Conservation (phyloP, 345 rosid species). For the Tarenaya hassleriana region DNA sequence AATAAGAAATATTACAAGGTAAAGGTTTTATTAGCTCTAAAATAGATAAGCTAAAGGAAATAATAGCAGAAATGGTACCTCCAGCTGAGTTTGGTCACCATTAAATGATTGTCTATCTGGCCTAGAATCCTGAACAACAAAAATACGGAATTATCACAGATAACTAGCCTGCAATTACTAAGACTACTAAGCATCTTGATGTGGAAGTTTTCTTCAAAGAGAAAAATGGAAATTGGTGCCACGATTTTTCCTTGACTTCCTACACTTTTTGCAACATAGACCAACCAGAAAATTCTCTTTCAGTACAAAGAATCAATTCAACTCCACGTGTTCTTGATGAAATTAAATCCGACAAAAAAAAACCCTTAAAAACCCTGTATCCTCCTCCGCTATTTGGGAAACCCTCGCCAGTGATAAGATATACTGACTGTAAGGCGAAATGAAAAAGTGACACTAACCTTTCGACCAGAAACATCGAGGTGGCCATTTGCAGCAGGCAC, state of each 20-base stretch:
- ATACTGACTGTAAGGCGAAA: constrained; percentile 9
- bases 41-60: neutral
- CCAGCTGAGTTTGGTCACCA: constrained; percentile 40
- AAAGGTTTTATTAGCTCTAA: constrained; percentile 1
- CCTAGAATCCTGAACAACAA: constrained; percentile 48
- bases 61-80: constrained; percentile 41
- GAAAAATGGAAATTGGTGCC: neutral
- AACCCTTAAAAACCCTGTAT: too few relatives aligned
- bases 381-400: neutral
- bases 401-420: constrained; percentile 2
- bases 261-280: neutral
- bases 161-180: constrained; percentile 11
- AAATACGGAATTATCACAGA: neutral
- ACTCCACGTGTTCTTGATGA: constrained; percentile 3
- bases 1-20: constrained; percentile 10
- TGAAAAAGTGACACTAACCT: constrained; percentile 59
- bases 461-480: constrained; percentile 49
- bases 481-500: constrained; percentile 53
- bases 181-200: constrained; percentile 19
- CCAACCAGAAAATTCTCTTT: constrained; percentile 2
- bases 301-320: constrained; percentile 4
- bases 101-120: constrained; percentile 42
- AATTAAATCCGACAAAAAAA: too few relatives aligned
- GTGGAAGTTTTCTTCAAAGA: neutral
- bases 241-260: constrained; percentile 1